phyloP scores from a whole-genome alignment of 2,329 filamentous ascomycete genomes.

The Cladosporium oxysporum region DNA sequence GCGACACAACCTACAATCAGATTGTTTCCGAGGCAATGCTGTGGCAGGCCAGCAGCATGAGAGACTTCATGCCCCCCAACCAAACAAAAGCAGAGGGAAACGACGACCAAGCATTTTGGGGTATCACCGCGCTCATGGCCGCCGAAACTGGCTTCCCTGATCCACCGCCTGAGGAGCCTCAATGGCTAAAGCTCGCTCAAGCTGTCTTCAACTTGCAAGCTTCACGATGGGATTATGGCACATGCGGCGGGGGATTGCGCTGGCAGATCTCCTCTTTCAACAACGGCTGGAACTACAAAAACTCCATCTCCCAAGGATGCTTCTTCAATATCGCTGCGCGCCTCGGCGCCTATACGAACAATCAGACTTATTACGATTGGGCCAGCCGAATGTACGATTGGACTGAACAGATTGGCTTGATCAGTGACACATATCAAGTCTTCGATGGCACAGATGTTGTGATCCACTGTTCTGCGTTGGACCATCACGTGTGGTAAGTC shows the following conservation, averaged over 20 bases:
- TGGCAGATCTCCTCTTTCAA: constrained; percentile 49
- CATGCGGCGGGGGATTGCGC: constrained; percentile 41
- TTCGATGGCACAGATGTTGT: constrained; percentile 49
- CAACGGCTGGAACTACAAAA: constrained; percentile 51
- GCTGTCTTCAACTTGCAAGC: constrained; percentile 44
- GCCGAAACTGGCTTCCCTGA: constrained; percentile 53
- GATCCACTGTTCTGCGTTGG: constrained; percentile 48
- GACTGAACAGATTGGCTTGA: constrained; percentile 55
- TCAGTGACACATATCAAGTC: constrained; percentile 54
- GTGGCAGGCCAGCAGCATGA: constrained; percentile 59
- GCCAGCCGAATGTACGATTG: constrained; percentile 46
- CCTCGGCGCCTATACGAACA: constrained; percentile 43
- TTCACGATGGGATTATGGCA: constrained; percentile 39
- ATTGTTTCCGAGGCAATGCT: constrained; percentile 59
- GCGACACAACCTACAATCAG: constrained; percentile 64
- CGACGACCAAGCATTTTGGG: constrained; percentile 62
- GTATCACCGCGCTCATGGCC: constrained; percentile 56
- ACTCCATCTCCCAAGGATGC: constrained; percentile 55
- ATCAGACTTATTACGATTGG: constrained; percentile 66
- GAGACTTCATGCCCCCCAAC: constrained; percentile 59
- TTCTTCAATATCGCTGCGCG: constrained; percentile 53
- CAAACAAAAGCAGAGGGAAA: constrained; percentile 45
- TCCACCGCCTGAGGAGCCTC: constrained; percentile 42
- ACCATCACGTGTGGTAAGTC: constrained; percentile 47
- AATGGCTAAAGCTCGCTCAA: constrained; percentile 48